A percentile compares a stretch with the other conserved stretches of the same genome.
Conservation (phyloP, 2,329 filamentous ascomycete species). For the Beauveria asiatica region DNA sequence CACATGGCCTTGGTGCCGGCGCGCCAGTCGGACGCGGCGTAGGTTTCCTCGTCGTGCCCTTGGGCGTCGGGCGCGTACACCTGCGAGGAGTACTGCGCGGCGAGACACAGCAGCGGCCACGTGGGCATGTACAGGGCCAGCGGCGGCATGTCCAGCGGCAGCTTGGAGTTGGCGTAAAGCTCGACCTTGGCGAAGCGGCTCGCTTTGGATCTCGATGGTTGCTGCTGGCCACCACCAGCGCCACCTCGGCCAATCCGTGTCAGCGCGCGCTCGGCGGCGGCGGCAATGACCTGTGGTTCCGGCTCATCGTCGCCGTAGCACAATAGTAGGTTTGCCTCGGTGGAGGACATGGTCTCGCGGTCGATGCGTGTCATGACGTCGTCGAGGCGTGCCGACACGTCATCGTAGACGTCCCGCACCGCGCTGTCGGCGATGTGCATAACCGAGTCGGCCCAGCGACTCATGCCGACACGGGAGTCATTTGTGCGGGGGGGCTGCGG, state of each 20-base stretch:
- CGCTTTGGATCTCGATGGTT: constrained; percentile 13
- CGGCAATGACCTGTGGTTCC: not conserved
- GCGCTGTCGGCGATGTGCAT: constrained; percentile 34
- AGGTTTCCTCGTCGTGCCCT: constrained; percentile 20
- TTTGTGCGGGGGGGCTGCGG: constrained; percentile 14
- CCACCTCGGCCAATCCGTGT: no score
- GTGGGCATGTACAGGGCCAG: constrained; percentile 64
- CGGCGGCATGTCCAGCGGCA: constrained; percentile 58
- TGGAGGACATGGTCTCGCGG: constrained; percentile 43
- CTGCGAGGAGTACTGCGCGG: constrained; percentile 66
- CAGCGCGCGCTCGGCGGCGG: no score
- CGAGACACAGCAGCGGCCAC: constrained; percentile 69
- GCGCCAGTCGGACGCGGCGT: constrained; percentile 62
- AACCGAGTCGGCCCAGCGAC: constrained; percentile 31
- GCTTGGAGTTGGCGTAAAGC: constrained; percentile 66
- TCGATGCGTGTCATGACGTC: constrained; percentile 66
- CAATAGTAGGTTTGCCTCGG: constrained; percentile 46
- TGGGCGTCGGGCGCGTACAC: constrained; percentile 65
- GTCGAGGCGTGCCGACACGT: constrained; percentile 46
- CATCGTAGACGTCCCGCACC: constrained; percentile 30
- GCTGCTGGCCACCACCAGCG: constrained; percentile 15
- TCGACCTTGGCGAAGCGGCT: constrained; percentile 63
- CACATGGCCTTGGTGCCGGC: constrained; percentile 79
- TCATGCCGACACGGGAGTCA: constrained; percentile 15
- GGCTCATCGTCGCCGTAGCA: constrained; percentile 20